phyloP scores from a whole-genome alignment of 1,284 basidiomycete genomes.

The Tetrapyrgos nigripes region DNA sequence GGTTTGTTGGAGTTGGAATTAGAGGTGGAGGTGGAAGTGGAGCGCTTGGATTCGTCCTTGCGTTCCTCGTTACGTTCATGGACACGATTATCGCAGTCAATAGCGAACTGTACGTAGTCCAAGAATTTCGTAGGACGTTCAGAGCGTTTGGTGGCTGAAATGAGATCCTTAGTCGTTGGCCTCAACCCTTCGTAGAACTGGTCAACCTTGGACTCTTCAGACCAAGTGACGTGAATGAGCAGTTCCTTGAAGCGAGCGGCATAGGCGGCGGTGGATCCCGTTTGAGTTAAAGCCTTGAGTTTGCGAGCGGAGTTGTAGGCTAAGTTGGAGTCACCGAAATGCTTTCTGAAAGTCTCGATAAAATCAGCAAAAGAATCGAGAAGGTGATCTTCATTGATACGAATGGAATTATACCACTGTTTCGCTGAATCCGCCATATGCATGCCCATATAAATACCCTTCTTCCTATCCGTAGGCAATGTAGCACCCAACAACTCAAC shows the following conservation, averaged over 20 bases:
- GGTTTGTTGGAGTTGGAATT: no score
- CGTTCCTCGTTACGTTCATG: neutral
- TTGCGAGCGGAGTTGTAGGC: conserved; percentile 22
- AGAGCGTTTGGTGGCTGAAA: no score
- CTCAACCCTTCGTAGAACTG: no score
- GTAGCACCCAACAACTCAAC: no score
- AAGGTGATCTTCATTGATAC: neutral
- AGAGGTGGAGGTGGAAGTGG: no score
- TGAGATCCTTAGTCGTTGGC: no score
- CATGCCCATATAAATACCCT: neutral
- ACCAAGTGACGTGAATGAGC: conserved; percentile 26
- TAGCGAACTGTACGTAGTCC: no score
- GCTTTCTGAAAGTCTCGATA: conserved; percentile 26
- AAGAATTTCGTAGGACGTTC: no score
- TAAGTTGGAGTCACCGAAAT: conserved; percentile 31
- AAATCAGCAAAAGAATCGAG: conserved; percentile 20
- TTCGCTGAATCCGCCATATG: conserved; percentile 2
- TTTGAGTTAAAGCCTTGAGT: conserved; percentile 31
- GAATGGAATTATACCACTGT: conserved; percentile 8
- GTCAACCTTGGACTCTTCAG: conserved; percentile 30
- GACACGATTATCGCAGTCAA: neutral
- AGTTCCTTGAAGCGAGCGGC: conserved; percentile 29
- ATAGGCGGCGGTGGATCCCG: conserved; percentile 28
- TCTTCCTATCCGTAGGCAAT: neutral
- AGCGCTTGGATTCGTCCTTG: neutral